phyloP scores from a whole-genome alignment of 225 moss, liverwort and hornwort species.

The Lunularia cruciata region DNA sequence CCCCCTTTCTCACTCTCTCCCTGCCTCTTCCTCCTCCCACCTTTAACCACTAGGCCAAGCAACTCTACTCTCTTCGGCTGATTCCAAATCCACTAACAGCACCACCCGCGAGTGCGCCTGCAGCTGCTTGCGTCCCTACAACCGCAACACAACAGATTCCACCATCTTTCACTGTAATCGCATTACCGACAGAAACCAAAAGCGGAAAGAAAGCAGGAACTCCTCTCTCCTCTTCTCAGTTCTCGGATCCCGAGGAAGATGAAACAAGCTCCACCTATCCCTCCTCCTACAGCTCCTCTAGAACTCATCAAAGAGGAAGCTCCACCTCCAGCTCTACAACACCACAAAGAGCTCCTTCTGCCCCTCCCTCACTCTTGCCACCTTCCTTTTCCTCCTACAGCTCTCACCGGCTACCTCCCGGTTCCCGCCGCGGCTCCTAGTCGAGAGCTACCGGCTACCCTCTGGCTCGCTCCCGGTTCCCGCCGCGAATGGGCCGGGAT shows the following conservation, averaged over 20 bases:
- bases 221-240: background rate
- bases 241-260: conserved; percentile 6
- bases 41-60: background rate
- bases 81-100: conserved; percentile 11
- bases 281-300: background rate
- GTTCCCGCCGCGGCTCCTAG: too few species aligned
- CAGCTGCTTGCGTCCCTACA: background rate
- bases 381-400: background rate
- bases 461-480: background rate
- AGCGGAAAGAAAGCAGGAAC: too few species aligned
- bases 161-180: background rate
- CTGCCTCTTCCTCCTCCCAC: background rate
- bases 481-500: background rate
- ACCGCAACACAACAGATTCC: conserved; percentile 23
- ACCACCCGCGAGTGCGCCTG: conserved; percentile 12
- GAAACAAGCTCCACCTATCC: background rate
- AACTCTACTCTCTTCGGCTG: background rate
- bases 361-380: background rate
- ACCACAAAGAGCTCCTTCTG: too few species aligned
- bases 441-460: too few species aligned
- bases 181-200: background rate
- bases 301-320: too few species aligned
- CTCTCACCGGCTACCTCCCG: background rate
- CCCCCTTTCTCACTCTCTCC: background rate
- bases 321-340: too few species aligned